Evolutionary conservation across 1,284 basidiomycete species (phyloP).

Genomic region (Austroboletus niveus): DNA sequence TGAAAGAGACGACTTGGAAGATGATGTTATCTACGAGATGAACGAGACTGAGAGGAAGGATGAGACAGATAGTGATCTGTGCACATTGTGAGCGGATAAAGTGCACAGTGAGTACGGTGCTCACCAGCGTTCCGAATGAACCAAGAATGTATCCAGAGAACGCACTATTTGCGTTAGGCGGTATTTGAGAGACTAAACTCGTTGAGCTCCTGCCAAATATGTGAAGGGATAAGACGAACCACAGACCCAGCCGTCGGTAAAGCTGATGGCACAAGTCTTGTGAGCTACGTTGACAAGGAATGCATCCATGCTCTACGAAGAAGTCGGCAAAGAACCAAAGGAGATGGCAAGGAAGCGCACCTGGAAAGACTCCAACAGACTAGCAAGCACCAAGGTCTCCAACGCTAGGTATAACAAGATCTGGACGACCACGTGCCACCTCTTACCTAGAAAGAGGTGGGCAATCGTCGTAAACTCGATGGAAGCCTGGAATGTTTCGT

Average conservation of each 20-base stretch:
- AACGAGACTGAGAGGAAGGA: conserved; percentile 24
- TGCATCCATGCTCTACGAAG: conserved; percentile 22
- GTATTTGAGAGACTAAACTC: conserved; percentile 12
- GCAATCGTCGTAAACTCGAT: conserved; percentile 27
- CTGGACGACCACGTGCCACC: conserved; percentile 26
- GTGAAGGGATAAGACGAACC: conserved; percentile 8
- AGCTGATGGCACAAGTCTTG: conserved; percentile 29
- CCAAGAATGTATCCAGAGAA: conserved; percentile 26
- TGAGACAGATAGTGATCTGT: conserved; percentile 20
- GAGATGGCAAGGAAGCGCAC: background rate
- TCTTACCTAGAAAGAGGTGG: conserved; percentile 26
- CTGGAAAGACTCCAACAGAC: conserved; percentile 27
- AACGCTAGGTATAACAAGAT: conserved; percentile 21
- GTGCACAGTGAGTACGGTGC: background rate
- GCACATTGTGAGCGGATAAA: conserved; percentile 1
- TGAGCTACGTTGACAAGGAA: conserved; percentile 25
- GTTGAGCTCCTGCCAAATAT: background rate
- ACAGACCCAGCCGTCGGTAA: conserved; percentile 23
- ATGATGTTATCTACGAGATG: conserved; percentile 27
- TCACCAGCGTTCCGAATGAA: conserved; percentile 23
- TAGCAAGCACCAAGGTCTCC: conserved; percentile 24
- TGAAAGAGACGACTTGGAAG: conserved; percentile 24
- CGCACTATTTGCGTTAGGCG: conserved; percentile 8
- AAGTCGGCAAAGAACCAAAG: background rate
- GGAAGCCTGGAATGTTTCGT: conserved; percentile 22